Conservation (phyloP, 176 grass and related monocot genomes). For the Aegilops bicornis region DNA sequence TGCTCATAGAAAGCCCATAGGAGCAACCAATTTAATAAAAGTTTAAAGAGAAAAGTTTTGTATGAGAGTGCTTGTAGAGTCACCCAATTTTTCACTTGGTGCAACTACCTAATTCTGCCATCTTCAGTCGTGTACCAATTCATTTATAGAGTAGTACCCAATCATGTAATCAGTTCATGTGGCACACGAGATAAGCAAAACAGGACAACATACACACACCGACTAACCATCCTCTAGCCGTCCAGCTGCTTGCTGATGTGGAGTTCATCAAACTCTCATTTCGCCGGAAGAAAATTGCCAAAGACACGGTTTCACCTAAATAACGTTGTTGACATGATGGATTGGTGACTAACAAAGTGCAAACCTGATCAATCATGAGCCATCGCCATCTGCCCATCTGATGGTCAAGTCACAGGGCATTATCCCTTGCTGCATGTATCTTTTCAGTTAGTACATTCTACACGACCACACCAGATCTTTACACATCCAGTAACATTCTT, state of each 20-base stretch:
- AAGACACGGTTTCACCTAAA: background rate
- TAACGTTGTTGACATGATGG: background rate
- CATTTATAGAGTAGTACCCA: background rate
- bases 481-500: background rate
- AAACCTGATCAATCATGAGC: background rate
- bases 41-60: background rate
- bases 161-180: background rate
- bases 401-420: background rate
- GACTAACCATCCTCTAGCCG: background rate
- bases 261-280: background rate
- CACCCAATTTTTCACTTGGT: background rate
- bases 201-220: background rate
- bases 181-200: background rate
- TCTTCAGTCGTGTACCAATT: background rate
- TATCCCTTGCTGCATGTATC: background rate
- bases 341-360: background rate
- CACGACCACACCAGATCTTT: background rate
- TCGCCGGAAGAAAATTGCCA: too few relatives aligned
- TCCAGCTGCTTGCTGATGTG: slow-evolving; percentile 4
- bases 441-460: background rate
- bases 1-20: too few relatives aligned
- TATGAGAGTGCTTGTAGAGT: background rate
- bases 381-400: background rate
- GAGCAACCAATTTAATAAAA: background rate
- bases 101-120: background rate